Evolutionary conservation across 2,329 filamentous ascomycete genomes (phyloP).

Genomic region (Fusarium sp.): DNA sequence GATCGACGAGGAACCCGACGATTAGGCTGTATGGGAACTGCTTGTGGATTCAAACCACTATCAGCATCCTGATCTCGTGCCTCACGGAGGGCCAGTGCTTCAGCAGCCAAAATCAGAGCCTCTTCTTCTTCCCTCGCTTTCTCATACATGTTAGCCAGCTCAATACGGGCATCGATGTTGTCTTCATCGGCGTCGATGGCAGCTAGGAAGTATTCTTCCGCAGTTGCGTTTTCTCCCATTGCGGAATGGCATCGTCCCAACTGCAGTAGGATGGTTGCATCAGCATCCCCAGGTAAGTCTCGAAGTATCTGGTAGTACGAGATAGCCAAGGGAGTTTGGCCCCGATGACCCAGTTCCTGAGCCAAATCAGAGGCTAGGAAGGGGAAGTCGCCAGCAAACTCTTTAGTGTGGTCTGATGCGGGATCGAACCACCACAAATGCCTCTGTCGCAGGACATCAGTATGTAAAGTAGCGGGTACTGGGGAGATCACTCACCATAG

Average conservation of each 20-base stretch:
- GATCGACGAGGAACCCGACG: slow-evolving; percentile 31
- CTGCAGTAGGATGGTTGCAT: slow-evolving; percentile 68
- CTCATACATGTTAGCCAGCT: slow-evolving; percentile 89
- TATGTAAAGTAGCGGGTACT: slow-evolving; percentile 7
- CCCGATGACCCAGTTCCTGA: slow-evolving; percentile 58
- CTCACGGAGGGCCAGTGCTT: slow-evolving; percentile 78
- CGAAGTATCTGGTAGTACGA: slow-evolving; percentile 71
- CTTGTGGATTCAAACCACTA: slow-evolving; percentile 8
- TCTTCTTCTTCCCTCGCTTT: slow-evolving; percentile 80
- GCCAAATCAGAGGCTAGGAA: slow-evolving; percentile 84
- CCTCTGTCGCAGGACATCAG: slow-evolving; percentile 57
- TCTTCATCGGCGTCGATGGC: slow-evolving; percentile 81
- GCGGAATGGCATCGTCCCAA: slow-evolving; percentile 80
- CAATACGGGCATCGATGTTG: slow-evolving; percentile 82
- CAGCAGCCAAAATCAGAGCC: slow-evolving; percentile 82
- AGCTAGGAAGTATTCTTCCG: slow-evolving; percentile 83
- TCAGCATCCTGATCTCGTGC: slow-evolving; percentile 54
- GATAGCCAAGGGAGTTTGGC: slow-evolving; percentile 59
- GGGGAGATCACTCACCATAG: slow-evolving; percentile 70
- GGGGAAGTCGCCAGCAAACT: slow-evolving; percentile 75
- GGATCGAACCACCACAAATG: slow-evolving; percentile 82
- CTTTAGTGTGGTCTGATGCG: slow-evolving; percentile 63
- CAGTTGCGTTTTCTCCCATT: slow-evolving; percentile 75
- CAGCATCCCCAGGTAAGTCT: slow-evolving; percentile 63
- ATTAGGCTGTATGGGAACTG: slow-evolving; percentile 11